These are phyloP conservation scores for Angomonas deanei DNA, from an alignment of 208 protist species.

Conservation along the genomic window DNA sequence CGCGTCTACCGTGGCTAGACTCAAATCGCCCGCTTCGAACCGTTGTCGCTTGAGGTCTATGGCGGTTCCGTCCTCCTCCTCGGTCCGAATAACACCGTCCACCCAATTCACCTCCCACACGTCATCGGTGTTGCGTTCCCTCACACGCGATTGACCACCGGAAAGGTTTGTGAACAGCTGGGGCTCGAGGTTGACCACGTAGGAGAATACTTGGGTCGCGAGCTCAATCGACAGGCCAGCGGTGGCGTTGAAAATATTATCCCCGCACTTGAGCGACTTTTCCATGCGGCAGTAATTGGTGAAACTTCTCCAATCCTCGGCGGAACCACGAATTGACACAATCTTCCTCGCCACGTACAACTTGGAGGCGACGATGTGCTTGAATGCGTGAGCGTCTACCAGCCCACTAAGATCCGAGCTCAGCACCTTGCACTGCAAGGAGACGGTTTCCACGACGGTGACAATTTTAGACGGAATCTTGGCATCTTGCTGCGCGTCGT, in stretches of 20 bases:
- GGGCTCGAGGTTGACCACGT: constrained; percentile 65
- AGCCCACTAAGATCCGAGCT: constrained; percentile 67
- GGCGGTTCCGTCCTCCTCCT: not conserved
- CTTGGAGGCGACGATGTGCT: constrained; percentile 47
- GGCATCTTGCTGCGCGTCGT: constrained; percentile 82
- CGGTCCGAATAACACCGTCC: constrained; percentile 44
- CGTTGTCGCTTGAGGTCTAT: constrained; percentile 20
- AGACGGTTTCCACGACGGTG: constrained; percentile 11
- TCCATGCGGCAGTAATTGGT: constrained; percentile 69
- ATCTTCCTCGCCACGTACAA: constrained; percentile 79
- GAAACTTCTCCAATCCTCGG: constrained; percentile 49
- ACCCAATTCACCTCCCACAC: constrained; percentile 85
- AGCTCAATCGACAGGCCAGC: constrained; percentile 46
- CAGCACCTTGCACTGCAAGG: constrained; percentile 52
- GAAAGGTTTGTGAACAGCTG: constrained; percentile 44
- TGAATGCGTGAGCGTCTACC: constrained; percentile 57
- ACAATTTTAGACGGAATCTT: constrained; percentile 80
- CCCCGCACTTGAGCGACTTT: constrained; percentile 72
- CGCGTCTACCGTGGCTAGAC: constrained; percentile 29
- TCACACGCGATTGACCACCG: constrained; percentile 37
- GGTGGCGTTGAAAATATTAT: constrained; percentile 46
- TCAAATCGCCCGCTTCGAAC: constrained; percentile 23
- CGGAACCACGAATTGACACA: constrained; percentile 43
- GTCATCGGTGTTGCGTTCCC: constrained; percentile 56
- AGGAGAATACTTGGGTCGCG: constrained; percentile 80